phyloP scores from a whole-genome alignment of 768 basidiomycete genomes.

The Panellus pusillus region DNA sequence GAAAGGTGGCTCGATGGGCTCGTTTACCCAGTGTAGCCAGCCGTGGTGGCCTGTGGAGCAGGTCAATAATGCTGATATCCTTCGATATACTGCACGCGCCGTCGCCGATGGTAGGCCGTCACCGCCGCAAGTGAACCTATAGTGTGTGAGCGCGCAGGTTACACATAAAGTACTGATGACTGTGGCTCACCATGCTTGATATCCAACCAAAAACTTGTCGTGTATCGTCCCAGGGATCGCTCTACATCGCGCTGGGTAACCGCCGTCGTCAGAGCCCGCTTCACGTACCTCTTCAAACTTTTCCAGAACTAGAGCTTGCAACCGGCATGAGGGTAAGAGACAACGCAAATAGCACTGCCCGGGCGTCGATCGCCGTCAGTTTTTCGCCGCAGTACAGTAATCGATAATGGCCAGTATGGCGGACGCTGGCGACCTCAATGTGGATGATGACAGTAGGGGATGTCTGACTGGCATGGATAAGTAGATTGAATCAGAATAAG shows the following conservation, averaged over 20 bases:
- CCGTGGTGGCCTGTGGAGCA: constrained; percentile 63
- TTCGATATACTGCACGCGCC: constrained; percentile 32
- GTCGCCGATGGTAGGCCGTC: constrained; percentile 66
- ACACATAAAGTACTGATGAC: background rate
- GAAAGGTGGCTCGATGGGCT: constrained; percentile 51
- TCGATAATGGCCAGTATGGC: background rate
- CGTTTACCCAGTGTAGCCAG: constrained; percentile 83
- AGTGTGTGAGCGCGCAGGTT: background rate
- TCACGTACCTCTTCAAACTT: constrained; percentile 43
- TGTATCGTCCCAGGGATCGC: constrained; percentile 77
- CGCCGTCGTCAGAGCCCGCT: background rate
- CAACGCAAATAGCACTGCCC: background rate
- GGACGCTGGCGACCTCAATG: too few species aligned
- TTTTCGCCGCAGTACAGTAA: background rate
- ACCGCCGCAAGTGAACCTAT: constrained; percentile 71
- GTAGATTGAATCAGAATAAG: too few species aligned
- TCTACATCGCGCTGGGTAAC: constrained; percentile 29
- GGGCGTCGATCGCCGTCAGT: background rate
- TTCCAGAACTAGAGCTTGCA: constrained; percentile 22
- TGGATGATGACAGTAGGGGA: background rate
- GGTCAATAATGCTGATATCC: background rate
- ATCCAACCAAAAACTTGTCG: constrained; percentile 82
- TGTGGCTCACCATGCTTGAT: constrained; percentile 75
- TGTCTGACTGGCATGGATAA: too few species aligned
- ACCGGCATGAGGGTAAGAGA: constrained; percentile 7